Evolutionary conservation across 1,284 basidiomycete genomes (phyloP).

Genomic region (Cutaneotrichosporon dermatis): DNA sequence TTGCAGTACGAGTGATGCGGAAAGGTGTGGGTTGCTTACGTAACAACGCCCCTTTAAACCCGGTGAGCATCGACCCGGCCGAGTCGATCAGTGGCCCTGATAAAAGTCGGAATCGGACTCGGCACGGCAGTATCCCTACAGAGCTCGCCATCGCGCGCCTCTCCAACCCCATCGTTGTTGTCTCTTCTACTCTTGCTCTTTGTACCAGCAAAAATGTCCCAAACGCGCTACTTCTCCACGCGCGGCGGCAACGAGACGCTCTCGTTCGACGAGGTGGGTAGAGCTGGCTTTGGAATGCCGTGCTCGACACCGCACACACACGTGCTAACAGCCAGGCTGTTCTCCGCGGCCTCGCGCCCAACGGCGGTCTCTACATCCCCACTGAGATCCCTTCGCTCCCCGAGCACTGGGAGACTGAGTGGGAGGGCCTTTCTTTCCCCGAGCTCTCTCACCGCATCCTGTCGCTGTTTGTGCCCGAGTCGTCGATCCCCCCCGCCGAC

Average conservation of each 20-base stretch:
- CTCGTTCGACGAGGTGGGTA: conserved; percentile 69
- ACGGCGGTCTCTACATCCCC: conserved; percentile 77
- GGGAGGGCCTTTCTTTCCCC: conserved; percentile 74
- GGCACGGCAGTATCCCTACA: no score
- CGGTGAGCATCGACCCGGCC: no score
- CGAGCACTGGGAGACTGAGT: conserved; percentile 63
- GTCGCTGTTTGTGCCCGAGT: conserved; percentile 79
- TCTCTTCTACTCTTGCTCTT: no score
- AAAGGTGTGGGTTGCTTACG: no score
- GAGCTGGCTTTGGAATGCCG: no score
- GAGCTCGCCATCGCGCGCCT: no score
- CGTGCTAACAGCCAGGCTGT: conserved; percentile 61
- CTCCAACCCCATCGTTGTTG: no score
- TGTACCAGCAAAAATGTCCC: conserved; percentile 11
- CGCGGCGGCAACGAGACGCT: conserved; percentile 63
- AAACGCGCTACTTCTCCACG: conserved; percentile 73
- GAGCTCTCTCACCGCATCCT: conserved; percentile 81
- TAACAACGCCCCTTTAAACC: no score
- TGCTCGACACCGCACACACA: not conserved
- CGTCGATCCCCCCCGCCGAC: conserved; percentile 74
- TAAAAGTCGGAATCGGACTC: no score
- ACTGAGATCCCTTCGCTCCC: conserved; percentile 66
- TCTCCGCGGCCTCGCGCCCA: conserved; percentile 88
- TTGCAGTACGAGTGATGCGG: not conserved
- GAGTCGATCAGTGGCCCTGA: no score